Base-by-base conservation (phyloP, 2,329 filamentous ascomycete species). In the Sporothrix brunneoviolacea region DNA sequence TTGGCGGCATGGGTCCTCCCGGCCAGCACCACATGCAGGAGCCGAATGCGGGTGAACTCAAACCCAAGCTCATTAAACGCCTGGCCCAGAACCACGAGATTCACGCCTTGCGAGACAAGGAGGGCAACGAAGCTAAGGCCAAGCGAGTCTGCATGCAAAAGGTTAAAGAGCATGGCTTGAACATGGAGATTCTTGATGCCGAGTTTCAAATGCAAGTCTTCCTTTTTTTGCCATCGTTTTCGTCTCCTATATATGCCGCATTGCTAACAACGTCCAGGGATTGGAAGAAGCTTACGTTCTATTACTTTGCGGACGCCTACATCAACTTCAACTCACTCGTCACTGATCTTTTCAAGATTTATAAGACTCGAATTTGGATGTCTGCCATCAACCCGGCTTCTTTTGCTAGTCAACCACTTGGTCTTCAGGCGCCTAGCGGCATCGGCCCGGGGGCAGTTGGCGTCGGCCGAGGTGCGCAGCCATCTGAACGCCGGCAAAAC, bases 321-420 rank as follows among this genome's bases (percentile, higher is more conserved):
- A 95, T 98, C 74, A 97, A 97, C 71, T 98, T 98, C 77, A 98
- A 98, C 66, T 88, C 89, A 2, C 80, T 98, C 15, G 93, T 98
- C 48, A 95, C 91, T 0, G 93, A 98, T 64, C 76, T 98, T 12
- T 98, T 97, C 79, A 97, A 97, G 70, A 91, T 97, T 55, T 98
- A 97, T 77, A 98, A 98, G 74, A 95, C 91, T 19, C 83, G 94
- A 60, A 98, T 98, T 61, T 98, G 93, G 93, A 95, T 98, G 88
- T 97, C 91, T 4, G 93, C 93, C 4, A 95, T 98, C 67, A 98
- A 98, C 65, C 93, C 93, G 8, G 93, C 91, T 5, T 96, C 91
- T 0, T 96, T 97, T 66, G 87, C 87, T 21, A 91, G 83, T 55
- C 86, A 87, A 16, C 82, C 82, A 3, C 73, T 88, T 43, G 85